Conservation (phyloP, 805 yeast genomes). For the Candida pseudofarinosa region DNA sequence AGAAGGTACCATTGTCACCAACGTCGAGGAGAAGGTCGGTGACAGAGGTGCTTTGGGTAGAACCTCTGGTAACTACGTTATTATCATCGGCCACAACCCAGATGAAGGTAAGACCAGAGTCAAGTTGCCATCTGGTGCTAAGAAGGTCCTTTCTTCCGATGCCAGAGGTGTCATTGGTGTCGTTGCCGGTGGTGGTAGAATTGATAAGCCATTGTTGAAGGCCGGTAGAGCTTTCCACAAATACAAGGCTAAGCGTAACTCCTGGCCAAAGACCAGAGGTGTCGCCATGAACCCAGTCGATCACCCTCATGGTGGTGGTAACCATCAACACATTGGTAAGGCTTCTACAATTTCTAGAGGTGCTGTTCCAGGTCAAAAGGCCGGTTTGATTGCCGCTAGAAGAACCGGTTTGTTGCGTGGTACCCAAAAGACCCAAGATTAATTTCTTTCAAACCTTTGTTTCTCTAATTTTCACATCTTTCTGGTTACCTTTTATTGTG, state of each 20-base stretch:
- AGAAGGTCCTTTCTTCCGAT: slow-evolving; percentile 90
- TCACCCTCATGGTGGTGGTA: slow-evolving; percentile 97
- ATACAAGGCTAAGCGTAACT: slow-evolving; percentile 98
- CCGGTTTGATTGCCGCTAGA: slow-evolving; percentile 99
- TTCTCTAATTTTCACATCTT: background rate
- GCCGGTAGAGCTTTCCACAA: slow-evolving; percentile 99
- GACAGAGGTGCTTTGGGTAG: slow-evolving; percentile 99
- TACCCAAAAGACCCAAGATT: slow-evolving; percentile 79
- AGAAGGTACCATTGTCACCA: slow-evolving; percentile 98
- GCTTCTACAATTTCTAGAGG: slow-evolving; percentile 99
- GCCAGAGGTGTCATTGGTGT: slow-evolving; percentile 99
- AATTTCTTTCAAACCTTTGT: slow-evolving; percentile 11
- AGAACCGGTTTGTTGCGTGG: slow-evolving; percentile 99
- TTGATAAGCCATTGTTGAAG: slow-evolving; percentile 98
- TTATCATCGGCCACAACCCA: slow-evolving; percentile 98
- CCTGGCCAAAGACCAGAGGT: slow-evolving; percentile 99
- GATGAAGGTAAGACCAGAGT: slow-evolving; percentile 99
- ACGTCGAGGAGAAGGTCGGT: slow-evolving; percentile 98
- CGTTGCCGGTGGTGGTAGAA: slow-evolving; percentile 99
- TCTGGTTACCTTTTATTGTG: background rate
- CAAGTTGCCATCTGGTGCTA: slow-evolving; percentile 98
- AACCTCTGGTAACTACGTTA: slow-evolving; percentile 99
- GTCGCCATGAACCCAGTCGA: slow-evolving; percentile 99
- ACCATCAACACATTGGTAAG: slow-evolving; percentile 99
- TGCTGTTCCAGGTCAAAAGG: slow-evolving; percentile 99